Percentiles rank a stretch among this genome's conserved stretches.
Conservation (phyloP, 2,329 filamentous ascomycete genomes). For the Alternaria postmessia region DNA sequence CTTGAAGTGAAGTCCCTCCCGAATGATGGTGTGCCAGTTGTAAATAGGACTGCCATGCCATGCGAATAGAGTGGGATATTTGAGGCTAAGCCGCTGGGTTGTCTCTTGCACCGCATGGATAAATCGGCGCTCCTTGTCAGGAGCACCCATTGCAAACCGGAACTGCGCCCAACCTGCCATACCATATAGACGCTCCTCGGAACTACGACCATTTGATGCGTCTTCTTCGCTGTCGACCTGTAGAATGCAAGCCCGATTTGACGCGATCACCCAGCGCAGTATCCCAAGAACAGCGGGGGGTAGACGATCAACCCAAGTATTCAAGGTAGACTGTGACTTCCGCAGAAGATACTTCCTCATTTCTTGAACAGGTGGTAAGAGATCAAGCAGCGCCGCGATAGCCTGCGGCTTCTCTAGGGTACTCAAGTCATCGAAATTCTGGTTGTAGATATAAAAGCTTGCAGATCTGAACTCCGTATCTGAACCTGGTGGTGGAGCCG, state of each 20-base stretch:
- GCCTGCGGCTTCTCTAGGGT: constrained; percentile 57
- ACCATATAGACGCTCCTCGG: constrained; percentile 65
- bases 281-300: constrained; percentile 72
- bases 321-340: constrained; percentile 51
- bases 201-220: constrained; percentile 36
- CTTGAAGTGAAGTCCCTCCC: constrained; percentile 79
- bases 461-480: constrained; percentile 42
- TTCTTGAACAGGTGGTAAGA: constrained; percentile 67
- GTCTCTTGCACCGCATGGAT: constrained; percentile 65
- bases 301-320: constrained; percentile 66
- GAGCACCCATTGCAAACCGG: constrained; percentile 84
- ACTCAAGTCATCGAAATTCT: constrained; percentile 65
- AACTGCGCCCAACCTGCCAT: constrained; percentile 80
- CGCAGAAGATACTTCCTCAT: constrained; percentile 62
- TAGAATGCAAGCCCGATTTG: constrained; percentile 85
- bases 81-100: constrained; percentile 49
- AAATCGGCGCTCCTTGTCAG: constrained; percentile 86
- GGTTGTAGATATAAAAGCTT: constrained; percentile 58
- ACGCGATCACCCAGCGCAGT: constrained; percentile 87
- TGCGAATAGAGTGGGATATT: constrained; percentile 77
- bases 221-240: constrained; percentile 65
- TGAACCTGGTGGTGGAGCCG: background rate
- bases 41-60: constrained; percentile 81
- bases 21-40: constrained; percentile 92
- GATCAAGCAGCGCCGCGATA: constrained; percentile 63